A percentile compares a stretch with the other conserved stretches of the same genome.
phyloP scores from a whole-genome alignment of 148 eudicot genomes.

The Cornus kousa region DNA sequence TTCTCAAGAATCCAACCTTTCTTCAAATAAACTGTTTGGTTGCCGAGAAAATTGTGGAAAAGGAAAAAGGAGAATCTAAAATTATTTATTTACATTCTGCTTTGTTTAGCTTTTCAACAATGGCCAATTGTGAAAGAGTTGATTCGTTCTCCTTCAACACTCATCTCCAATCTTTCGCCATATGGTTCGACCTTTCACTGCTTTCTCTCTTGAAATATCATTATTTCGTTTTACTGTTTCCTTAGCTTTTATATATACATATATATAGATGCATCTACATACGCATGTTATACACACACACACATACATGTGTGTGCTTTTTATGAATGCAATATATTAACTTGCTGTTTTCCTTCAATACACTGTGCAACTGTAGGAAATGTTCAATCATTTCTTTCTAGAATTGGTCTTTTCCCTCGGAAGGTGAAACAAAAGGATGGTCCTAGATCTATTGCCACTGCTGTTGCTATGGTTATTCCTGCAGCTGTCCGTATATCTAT shows the following conservation, averaged over 20 bases:
- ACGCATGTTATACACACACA: no score
- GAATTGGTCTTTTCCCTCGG: constrained; percentile 36
- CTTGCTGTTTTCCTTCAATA: not conserved
- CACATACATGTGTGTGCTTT: no score
- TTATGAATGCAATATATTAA: no score
- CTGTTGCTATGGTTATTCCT: constrained; percentile 73
- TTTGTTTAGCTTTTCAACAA: not conserved
- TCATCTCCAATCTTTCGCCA: constrained; percentile 20
- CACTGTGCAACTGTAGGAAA: constrained; percentile 33
- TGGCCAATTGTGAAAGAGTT: constrained; percentile 27
- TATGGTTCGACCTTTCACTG: constrained; percentile 26
- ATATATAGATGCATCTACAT: no score
- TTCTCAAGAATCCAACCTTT: not conserved
- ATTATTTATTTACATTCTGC: not conserved
- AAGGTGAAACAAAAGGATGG: constrained; percentile 37
- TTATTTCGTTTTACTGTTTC: no score
- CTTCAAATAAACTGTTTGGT: not conserved
- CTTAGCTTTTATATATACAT: no score
- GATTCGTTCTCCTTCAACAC: constrained; percentile 11
- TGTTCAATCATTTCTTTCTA: constrained; percentile 33
- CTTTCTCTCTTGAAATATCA: not conserved
- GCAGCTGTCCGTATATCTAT: constrained; percentile 74
- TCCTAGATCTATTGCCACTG: constrained; percentile 51
- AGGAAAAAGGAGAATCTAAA: not conserved
- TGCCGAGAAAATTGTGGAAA: not conserved